Evolutionary conservation across 2,329 filamentous ascomycete species (phyloP), one percentile per base, ranked within the genome.

Genomic region (Penicillium rolfsii): DNA sequence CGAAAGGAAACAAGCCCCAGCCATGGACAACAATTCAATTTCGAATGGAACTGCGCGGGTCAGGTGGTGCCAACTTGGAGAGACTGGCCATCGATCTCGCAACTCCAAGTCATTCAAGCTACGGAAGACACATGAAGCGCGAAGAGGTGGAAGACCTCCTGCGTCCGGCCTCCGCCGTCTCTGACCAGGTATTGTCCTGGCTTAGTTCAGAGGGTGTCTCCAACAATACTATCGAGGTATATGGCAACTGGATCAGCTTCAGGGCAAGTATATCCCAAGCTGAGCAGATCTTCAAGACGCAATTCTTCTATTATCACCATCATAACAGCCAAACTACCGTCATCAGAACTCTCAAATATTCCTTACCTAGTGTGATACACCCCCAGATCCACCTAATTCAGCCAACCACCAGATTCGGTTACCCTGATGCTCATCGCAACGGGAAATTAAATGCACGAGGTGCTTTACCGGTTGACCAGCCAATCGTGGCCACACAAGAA

Each of bases 181-280:
- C 81, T 14, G 70, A 78, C 30, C 77, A 78, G 2, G 81, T 90
- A 19, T 64, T 84, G 3, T 70, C 74, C 6, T 90, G 88, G 87
- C 78, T 90, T 14, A 67, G 76, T 33, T 69, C 77, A 26, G 80
- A 81, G 28, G 80, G 81, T 38, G 76, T 90, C 33, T 66, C 79
- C 2, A 60, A 71, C 3, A 61, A 74, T 3, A 74, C 77, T 3
- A 79, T 87, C 16, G 76, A 84, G 52, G 77, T 84, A 12, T 75
- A 82, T 62, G 81, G 83, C 60, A 83, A 88, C 71, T 89, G 87
- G 87, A 79, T 90, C 67, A 84, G 82, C 63, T 86, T 90, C 69
- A 68, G 66, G 22, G 60, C 73, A 14, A 63, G 68, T 1, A 59
- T 77, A 4, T 67, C 65, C 3, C 70, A 81, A 46, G 86, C 87